phyloP scores from a whole-genome alignment of 2,329 filamentous ascomycete species.

The Seiridium unicorne region DNA sequence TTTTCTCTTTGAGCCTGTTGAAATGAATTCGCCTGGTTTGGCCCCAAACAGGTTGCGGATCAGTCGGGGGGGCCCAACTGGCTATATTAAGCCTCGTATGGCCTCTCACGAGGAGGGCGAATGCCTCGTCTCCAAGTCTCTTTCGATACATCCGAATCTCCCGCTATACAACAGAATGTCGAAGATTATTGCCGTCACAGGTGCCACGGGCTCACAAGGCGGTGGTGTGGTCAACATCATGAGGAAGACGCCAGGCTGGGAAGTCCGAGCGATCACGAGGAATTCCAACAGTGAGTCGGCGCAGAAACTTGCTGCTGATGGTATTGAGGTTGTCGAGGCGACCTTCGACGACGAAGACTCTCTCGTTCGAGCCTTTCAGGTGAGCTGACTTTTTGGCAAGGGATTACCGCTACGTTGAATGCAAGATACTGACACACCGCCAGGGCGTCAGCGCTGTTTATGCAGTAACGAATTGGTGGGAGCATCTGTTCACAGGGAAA shows the following conservation, averaged over 20 bases:
- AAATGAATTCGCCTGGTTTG: too few species aligned
- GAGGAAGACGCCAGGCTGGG: conserved; percentile 11
- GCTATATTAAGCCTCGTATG: too few species aligned
- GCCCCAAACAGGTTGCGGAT: too few species aligned
- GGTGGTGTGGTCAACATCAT: conserved; percentile 11
- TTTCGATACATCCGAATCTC: neutral
- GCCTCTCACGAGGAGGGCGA: too few species aligned
- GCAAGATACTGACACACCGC: too few species aligned
- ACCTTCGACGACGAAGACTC: conserved; percentile 12
- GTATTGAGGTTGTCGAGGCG: conserved; percentile 4
- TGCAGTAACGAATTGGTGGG: conserved; percentile 38
- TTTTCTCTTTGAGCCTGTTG: too few species aligned
- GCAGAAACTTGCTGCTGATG: conserved; percentile 6
- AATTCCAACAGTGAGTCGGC: conserved; percentile 4
- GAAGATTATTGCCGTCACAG: conserved; percentile 10
- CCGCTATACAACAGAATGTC: neutral
- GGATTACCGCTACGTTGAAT: neutral
- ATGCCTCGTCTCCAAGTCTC: neutral
- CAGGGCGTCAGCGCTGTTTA: conserved; percentile 26
- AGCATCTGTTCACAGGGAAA: conserved; percentile 13
- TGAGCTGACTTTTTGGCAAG: neutral
- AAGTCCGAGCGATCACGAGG: conserved; percentile 10
- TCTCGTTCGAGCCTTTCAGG: conserved; percentile 2
- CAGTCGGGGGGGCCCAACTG: too few species aligned
- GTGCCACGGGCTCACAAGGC: conserved; percentile 9